These are phyloP conservation scores for Babesia gibsoni DNA, from an alignment of 169 alveolate species.

Conservation along the genomic window DNA sequence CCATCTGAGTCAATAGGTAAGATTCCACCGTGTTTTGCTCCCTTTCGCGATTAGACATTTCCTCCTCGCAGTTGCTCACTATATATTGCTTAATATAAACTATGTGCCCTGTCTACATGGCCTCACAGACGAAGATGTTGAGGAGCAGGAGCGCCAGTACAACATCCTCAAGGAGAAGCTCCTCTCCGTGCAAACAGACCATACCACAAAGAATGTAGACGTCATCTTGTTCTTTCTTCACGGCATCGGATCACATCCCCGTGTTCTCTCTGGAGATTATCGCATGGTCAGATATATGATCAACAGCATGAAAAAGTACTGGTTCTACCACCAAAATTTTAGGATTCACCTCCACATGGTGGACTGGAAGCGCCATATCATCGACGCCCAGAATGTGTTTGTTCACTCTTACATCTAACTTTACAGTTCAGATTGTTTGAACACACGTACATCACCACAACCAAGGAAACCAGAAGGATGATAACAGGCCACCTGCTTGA, in stretches of 20 bases:
- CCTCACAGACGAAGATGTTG: background rate
- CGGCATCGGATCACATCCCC: slow-evolving; percentile 72
- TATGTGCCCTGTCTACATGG: too few relatives aligned
- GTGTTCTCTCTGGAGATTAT: slow-evolving; percentile 61
- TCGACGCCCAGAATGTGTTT: slow-evolving; percentile 77
- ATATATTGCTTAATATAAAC: too few relatives aligned
- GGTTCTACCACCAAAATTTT: slow-evolving; percentile 71
- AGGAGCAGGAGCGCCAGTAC: slow-evolving; percentile 34
- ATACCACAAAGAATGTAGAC: slow-evolving; percentile 32
- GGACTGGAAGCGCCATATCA: slow-evolving; percentile 73
- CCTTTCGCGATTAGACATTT: too few relatives aligned
- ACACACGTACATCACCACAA: slow-evolving; percentile 34
- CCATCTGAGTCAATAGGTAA: too few relatives aligned
- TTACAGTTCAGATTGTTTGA: slow-evolving; percentile 37
- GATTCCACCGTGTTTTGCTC: too few relatives aligned
- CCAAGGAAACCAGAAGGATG: slow-evolving; percentile 48
- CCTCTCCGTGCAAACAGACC: background rate
- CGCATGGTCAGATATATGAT: slow-evolving; percentile 64
- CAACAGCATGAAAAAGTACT: slow-evolving; percentile 65
- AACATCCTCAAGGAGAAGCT: slow-evolving; percentile 2
- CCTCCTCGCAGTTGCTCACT: too few relatives aligned
- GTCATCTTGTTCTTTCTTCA: slow-evolving; percentile 71
- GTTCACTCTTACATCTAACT: background rate
- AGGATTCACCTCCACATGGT: slow-evolving; percentile 65
- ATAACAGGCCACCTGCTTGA: slow-evolving; percentile 54